These are phyloP conservation scores for Pestalotiopsis fici DNA, from an alignment of 2,329 filamentous ascomycete species.

Conservation along the genomic window DNA sequence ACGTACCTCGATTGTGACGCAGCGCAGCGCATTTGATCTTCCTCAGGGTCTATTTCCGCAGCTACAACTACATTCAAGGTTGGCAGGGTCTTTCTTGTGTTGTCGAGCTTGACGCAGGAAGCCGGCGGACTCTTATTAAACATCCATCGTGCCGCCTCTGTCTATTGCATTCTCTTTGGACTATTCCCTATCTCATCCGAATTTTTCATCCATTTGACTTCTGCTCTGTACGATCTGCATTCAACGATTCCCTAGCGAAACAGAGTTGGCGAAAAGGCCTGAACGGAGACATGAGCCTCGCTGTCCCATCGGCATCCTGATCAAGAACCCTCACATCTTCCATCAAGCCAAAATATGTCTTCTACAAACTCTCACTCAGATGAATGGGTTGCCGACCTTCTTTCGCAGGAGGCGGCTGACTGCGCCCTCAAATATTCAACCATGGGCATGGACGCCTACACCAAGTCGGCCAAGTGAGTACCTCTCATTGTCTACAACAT, in stretches of 20 bases:
- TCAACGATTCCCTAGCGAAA: neutral
- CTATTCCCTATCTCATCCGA: neutral
- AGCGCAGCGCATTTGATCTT: neutral
- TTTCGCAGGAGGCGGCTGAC: conserved; percentile 77
- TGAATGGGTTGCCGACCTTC: conserved; percentile 77
- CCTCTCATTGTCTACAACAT: neutral
- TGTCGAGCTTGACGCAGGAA: neutral
- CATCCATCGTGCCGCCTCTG: neutral
- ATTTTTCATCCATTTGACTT: neutral
- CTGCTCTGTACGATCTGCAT: neutral
- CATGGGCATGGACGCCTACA: conserved; percentile 70
- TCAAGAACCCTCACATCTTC: neutral
- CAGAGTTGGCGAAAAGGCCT: neutral
- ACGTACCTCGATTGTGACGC: neutral
- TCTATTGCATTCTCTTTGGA: neutral
- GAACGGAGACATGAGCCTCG: neutral
- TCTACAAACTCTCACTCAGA: conserved; percentile 60
- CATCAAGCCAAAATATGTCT: neutral
- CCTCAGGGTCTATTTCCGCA: neutral
- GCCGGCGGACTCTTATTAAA: neutral
- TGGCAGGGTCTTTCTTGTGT: neutral
- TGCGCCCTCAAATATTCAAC: conserved; percentile 74
- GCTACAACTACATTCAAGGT: no score
- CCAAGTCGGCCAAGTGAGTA: conserved; percentile 44
- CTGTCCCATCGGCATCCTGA: neutral